Percentiles rank a stretch among this genome's conserved stretches.
phyloP scores from a whole-genome alignment of 75 land plant genomes.

The Picea sitchensis region DNA sequence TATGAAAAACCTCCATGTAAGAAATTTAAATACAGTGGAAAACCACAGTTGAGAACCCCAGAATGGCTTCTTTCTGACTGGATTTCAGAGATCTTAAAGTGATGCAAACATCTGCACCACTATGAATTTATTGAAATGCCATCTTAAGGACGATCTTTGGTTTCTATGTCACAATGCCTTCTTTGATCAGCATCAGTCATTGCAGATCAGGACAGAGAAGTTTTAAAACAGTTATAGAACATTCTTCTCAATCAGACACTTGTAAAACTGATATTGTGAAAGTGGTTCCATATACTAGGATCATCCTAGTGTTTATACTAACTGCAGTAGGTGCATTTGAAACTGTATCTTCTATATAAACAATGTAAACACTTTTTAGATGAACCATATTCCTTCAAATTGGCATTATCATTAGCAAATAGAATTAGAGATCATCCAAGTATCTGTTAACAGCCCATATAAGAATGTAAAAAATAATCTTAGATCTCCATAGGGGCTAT shows the following conservation, averaged over 20 bases:
- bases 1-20: not conserved
- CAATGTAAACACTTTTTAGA: not conserved
- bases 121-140: not conserved
- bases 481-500: not conserved
- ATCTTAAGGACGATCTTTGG: too few species aligned
- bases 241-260: not conserved
- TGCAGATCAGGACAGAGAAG: not conserved
- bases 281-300: not conserved
- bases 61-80: not conserved
- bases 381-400: not conserved
- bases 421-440: not conserved
- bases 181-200: not conserved
- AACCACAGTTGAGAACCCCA: not conserved
- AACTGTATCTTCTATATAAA: not conserved
- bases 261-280: not conserved
- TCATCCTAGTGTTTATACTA: not conserved
- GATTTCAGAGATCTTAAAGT: not conserved
- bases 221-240: not conserved
- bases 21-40: not conserved
- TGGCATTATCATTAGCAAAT: not conserved
- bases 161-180: not conserved
- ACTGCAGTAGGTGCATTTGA: not conserved
- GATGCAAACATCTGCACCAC: not conserved
- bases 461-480: not conserved
- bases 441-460: not conserved